Conservation (phyloP, 1,284 basidiomycete species). For the Fereydounia khargensis region DNA sequence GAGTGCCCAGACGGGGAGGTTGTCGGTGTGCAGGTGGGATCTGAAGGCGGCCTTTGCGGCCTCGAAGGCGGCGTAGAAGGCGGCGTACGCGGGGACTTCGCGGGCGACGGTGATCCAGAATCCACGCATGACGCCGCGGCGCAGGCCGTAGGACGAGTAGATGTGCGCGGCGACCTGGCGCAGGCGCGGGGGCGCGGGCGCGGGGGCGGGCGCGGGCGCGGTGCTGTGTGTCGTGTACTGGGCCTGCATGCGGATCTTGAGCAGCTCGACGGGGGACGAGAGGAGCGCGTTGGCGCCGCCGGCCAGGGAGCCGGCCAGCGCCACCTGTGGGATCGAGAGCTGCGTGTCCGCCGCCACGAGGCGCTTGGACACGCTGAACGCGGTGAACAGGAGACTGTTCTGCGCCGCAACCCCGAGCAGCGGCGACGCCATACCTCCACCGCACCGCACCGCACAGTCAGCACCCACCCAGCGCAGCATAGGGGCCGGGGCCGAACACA, state of each 20-base stretch:
- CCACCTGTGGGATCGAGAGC: slow-evolving; percentile 74
- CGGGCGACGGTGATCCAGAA: slow-evolving; percentile 93
- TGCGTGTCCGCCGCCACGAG: slow-evolving; percentile 79
- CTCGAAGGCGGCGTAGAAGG: slow-evolving; percentile 79
- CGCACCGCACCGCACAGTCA: too few species aligned
- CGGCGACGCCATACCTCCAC: slow-evolving; percentile 88
- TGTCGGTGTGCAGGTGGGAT: slow-evolving; percentile 13
- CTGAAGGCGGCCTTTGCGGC: slow-evolving; percentile 76
- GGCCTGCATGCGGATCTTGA: slow-evolving; percentile 95
- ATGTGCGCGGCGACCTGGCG: slow-evolving; percentile 70
- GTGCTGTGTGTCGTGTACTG: slow-evolving; percentile 65
- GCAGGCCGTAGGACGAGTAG: slow-evolving; percentile 79
- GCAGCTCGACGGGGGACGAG: slow-evolving; percentile 65
- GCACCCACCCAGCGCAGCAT: too few species aligned
- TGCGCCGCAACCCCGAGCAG: slow-evolving; percentile 92
- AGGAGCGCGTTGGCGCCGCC: slow-evolving; percentile 80
- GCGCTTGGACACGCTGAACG: slow-evolving; percentile 77
- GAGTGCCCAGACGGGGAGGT: slow-evolving; percentile 81
- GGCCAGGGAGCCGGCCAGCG: slow-evolving; percentile 82
- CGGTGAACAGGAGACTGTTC: slow-evolving; percentile 89
- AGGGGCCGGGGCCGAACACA: too few species aligned
- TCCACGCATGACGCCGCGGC: slow-evolving; percentile 87
- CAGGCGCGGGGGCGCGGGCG: slow-evolving; percentile 76
- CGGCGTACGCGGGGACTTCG: slow-evolving; percentile 93
- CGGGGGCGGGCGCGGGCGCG: slow-evolving; percentile 60